phyloP scores from a whole-genome alignment of 2,329 filamentous ascomycete genomes.

The Rhinocladiella mackenziei region DNA sequence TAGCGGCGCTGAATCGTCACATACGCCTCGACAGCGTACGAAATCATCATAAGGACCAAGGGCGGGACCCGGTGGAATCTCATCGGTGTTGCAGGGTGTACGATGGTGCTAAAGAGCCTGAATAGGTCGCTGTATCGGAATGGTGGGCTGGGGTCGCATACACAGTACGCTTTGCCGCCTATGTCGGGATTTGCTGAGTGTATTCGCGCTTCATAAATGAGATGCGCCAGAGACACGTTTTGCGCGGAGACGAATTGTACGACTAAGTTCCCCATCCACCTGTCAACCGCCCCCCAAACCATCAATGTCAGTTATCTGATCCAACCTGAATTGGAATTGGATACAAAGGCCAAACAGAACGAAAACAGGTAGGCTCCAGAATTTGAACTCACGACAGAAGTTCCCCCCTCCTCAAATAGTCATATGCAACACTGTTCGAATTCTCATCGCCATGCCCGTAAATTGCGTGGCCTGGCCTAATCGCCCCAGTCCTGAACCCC shows the following conservation, averaged over 20 bases:
- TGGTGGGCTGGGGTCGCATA: constrained; percentile 51
- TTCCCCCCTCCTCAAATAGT: constrained; percentile 39
- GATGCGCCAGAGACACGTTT: constrained; percentile 54
- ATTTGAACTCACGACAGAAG: constrained; percentile 28
- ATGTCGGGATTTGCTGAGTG: constrained; percentile 37
- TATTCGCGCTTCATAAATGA: constrained; percentile 52
- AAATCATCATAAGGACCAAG: constrained; percentile 32
- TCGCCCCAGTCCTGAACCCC: constrained; percentile 51
- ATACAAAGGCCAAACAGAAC: not conserved
- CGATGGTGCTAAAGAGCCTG: constrained; percentile 31
- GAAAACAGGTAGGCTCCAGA: not conserved
- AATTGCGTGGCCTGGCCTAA: constrained; percentile 53
- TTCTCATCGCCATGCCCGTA: constrained; percentile 49
- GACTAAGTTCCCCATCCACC: constrained; percentile 45
- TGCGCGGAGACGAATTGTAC: constrained; percentile 51
- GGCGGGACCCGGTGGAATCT: constrained; percentile 31
- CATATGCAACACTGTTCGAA: constrained; percentile 37
- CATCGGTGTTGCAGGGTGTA: constrained; percentile 31
- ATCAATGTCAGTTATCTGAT: constrained; percentile 25
- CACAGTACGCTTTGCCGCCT: constrained; percentile 47
- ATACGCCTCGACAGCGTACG: constrained; percentile 36
- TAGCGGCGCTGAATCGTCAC: constrained; percentile 31
- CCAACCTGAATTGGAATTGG: not conserved
- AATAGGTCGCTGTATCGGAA: constrained; percentile 35
- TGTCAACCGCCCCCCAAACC: constrained; percentile 2